These are phyloP conservation scores for Naganishia vaughanmartiniae DNA, from an alignment of 768 basidiomycete species.

Conservation along the genomic window DNA sequence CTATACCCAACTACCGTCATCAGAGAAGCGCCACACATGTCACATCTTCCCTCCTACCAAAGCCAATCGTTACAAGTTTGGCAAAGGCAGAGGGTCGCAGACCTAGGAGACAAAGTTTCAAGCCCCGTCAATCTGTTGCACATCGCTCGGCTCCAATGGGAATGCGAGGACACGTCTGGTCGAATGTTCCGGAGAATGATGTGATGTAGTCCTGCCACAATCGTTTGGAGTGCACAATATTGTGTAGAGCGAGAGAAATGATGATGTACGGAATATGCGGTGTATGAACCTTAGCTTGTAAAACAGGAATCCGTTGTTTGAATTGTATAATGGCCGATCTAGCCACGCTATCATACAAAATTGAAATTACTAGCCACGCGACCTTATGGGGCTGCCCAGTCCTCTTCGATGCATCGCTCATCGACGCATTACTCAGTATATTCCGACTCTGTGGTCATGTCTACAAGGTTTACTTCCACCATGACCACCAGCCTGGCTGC, in stretches of 20 bases:
- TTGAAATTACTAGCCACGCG: not conserved
- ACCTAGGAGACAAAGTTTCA: constrained; percentile 28
- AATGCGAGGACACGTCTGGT: constrained; percentile 17
- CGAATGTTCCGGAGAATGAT: constrained; percentile 19
- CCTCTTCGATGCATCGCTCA: not conserved
- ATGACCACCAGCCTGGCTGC: too few relatives aligned
- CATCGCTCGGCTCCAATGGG: not conserved
- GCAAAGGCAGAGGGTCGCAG: constrained; percentile 18
- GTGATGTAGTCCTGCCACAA: not conserved
- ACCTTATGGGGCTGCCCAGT: not conserved
- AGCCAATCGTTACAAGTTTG: constrained; percentile 15
- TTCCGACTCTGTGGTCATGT: too few relatives aligned
- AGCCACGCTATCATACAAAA: not conserved
- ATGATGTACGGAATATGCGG: not conserved
- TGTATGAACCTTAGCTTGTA: not conserved
- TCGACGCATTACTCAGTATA: not conserved
- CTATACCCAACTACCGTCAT: constrained; percentile 16
- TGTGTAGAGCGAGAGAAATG: not conserved
- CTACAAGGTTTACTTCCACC: too few relatives aligned
- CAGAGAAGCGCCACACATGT: constrained; percentile 11
- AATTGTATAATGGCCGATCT: constrained; percentile 5
- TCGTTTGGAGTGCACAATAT: not conserved
- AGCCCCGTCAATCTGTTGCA: constrained; percentile 25
- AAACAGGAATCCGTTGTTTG: not conserved
- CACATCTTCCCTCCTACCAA: constrained; percentile 9